phyloP scores from a whole-genome alignment of 331 rosid genomes.

The Malus hybrid region DNA sequence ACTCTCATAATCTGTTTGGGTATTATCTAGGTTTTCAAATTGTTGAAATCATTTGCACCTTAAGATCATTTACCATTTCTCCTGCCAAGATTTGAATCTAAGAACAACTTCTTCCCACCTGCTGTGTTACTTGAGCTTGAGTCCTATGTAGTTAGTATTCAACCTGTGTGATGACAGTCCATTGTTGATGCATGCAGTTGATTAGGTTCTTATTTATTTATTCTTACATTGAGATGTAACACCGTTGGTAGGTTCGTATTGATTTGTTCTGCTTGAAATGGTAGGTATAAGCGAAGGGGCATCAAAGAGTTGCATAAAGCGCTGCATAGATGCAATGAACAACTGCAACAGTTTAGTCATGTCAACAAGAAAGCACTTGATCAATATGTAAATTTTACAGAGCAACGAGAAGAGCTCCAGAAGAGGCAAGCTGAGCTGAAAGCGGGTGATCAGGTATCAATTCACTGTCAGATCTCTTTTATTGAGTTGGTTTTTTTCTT shows the following conservation, averaged over 20 bases:
- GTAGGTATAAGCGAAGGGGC: constrained; percentile 72
- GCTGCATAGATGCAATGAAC: constrained; percentile 87
- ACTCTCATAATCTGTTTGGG: neutral
- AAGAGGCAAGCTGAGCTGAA: constrained; percentile 93
- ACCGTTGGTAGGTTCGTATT: neutral
- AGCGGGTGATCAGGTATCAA: constrained; percentile 86
- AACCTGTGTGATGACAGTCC: neutral
- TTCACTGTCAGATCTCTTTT: neutral
- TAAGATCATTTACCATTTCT: neutral
- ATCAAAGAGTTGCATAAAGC: constrained; percentile 74
- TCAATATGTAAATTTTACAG: constrained; percentile 91
- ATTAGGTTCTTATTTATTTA: neutral
- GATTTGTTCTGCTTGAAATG: constrained; percentile 14
- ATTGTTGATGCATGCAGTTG: neutral
- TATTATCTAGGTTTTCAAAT: neutral
- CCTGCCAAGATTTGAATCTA: neutral
- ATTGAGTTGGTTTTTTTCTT: neutral
- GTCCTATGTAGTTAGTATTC: neutral
- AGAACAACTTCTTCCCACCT: neutral
- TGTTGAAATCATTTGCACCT: neutral
- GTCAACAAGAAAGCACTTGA: constrained; percentile 97
- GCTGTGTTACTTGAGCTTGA: neutral
- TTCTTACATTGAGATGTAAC: neutral
- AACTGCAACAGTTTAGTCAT: constrained; percentile 88
- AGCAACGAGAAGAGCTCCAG: constrained; percentile 97